phyloP scores from a whole-genome alignment of 768 basidiomycete genomes.

The Astraeus odoratus region DNA sequence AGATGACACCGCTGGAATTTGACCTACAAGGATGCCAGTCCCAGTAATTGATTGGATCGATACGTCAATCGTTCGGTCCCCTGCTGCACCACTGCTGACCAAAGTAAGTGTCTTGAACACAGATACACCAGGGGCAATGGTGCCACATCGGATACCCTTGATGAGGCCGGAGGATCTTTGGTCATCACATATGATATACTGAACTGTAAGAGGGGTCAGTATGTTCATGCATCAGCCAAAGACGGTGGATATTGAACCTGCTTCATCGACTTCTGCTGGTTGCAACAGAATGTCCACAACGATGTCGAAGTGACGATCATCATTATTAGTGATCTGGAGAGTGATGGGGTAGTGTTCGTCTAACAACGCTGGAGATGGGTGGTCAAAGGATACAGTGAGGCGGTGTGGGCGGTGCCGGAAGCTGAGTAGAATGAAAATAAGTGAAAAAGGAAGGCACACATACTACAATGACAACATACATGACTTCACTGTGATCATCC shows the following conservation, averaged over 20 bases:
- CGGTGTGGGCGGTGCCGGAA: constrained; percentile 58
- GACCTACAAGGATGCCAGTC: constrained; percentile 1
- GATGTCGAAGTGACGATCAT: constrained; percentile 63
- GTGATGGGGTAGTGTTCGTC: constrained; percentile 75
- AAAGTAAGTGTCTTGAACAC: constrained; percentile 59
- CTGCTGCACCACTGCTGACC: constrained; percentile 52
- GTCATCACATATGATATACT: constrained; percentile 53
- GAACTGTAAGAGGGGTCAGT: constrained; percentile 34
- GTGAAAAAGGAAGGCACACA: neutral
- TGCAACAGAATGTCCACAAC: constrained; percentile 72
- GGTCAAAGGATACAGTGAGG: constrained; percentile 47
- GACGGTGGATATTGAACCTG: constrained; percentile 38
- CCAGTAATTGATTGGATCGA: constrained; percentile 59
- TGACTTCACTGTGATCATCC: constrained; percentile 38
- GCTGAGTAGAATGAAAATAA: constrained; percentile 27
- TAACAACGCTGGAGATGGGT: constrained; percentile 66
- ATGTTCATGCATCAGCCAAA: neutral
- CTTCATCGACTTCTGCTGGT: constrained; percentile 68
- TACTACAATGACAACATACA: constrained; percentile 31
- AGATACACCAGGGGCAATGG: constrained; percentile 50
- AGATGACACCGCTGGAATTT: constrained; percentile 2
- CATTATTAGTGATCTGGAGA: constrained; percentile 64
- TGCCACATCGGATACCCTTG: constrained; percentile 65
- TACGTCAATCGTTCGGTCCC: constrained; percentile 72
- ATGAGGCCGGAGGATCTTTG: constrained; percentile 65